Evolutionary conservation across 371 early-diverging fungal genomes (phyloP), one percentile per base, ranked within the genome.

Genomic region (Apophysomyces trapeziformis): DNA sequence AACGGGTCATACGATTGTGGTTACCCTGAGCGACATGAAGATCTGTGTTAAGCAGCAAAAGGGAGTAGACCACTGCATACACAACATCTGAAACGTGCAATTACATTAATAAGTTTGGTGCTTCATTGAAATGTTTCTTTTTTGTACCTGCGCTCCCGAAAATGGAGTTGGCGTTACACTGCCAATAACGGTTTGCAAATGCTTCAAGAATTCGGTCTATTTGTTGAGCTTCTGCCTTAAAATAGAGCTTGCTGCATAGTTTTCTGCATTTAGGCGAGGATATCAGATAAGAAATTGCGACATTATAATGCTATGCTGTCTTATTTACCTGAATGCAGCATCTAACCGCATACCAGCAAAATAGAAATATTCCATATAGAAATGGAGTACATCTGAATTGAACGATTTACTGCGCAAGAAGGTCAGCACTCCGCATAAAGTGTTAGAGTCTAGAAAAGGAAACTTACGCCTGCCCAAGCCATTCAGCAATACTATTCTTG

Each of bases 181-280:
- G 79, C 84, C 91, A 92, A 71, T 91, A 96, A 5, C 93, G 80
- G 62, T 85, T 78, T 18, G 96, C 86, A 77, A 96, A 91, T 32
- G 81, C 90, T 63, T 88, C 88, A 58, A 97, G 72, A 54, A 97
- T 90, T n/a, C 97, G 88, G 74, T 95, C 96, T 36, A 96, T 90
- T 63, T 91, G 88, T 74, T 97, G 98, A 6, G 96, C 90, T 76
- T 97, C 98, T 12, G 94, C 98, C 54, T 90, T 91, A 67, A 97
- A 79, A 32, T 89, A 88, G 5, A 96, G 79, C 38, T 92, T 89
- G 18, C 85, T 81, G 66, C 95, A 94, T 46, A 96, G 74, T 38
- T 77, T 85, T 64, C 82, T 79, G 64, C 46, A 26, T 41, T 41
- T 5, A 8, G 13, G 5, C 11, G 41, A 41, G 8, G 41, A 41